Evolutionary conservation across 768 basidiomycete species (phyloP), one percentile per base, ranked within the genome.

Genomic region (Lentinula boryana): DNA sequence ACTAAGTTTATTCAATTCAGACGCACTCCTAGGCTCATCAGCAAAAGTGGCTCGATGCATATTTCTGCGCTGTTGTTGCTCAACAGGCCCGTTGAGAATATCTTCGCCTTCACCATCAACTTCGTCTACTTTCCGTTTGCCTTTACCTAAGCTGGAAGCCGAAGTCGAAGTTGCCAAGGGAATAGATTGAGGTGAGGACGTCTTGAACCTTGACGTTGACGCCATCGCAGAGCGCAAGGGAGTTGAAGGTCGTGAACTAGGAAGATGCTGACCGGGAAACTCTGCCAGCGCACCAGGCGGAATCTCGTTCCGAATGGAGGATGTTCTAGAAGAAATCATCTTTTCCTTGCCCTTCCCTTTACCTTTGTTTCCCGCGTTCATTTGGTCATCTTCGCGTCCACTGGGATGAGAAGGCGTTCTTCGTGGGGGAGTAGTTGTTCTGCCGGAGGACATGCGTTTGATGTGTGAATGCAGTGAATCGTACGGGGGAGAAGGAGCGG

Each of bases 61-160:
- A 6, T 38, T 4, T 41, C 55, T 56, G 6, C 46, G 57, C 57
- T 58, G 57, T 44, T 58, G 44, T 23, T 43, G 33, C 13, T 21
- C 5, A 16, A 12, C 4, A 33, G 46, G 27, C 1, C 7, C 15
- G 36, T 12, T 23, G 16, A 27, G 21, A 49, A 32, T 16, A 35
- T 50, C 57, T 23, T 48, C 44, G 18, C 46, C 44, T 21, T 9
- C 32, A 35, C 46, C 57, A 13, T 58, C 57, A 6, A 50, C 57
- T 21, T 58, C 57, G 32, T 58, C 57, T 27, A 27, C 57, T 49
- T 58, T 58, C 2, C 57, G 57, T 31, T 58, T 58, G 7, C 56
- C 56, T 5, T 57, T 57, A 35, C 43, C 18, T 16, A 38, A 15
- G 46, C 57, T 58, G n/a, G 31, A 32, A 12, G 46, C 32, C 1